phyloP scores from a whole-genome alignment of 2,329 filamentous ascomycete genomes.

The Metarhizium anisopliae region DNA sequence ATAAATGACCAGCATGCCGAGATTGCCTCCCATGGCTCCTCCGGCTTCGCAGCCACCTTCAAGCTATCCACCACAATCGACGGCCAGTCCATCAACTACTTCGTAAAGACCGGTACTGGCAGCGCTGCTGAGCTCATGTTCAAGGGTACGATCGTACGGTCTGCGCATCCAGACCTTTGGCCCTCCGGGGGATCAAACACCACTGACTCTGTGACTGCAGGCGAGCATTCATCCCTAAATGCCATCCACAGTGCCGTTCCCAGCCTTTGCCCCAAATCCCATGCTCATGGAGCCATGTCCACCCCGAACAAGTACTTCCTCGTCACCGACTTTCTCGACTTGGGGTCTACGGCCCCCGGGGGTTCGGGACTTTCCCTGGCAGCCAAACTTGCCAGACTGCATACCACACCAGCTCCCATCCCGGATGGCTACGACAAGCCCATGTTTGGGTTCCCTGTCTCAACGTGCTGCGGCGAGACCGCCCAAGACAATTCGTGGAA shows the following conservation, averaged over 20 bases:
- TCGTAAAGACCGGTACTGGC: constrained; percentile 63
- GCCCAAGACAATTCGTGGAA: constrained; percentile 70
- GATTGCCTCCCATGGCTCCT: constrained; percentile 54
- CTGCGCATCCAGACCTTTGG: background rate
- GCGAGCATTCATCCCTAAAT: constrained; percentile 77
- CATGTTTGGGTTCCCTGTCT: constrained; percentile 74
- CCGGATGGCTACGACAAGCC: constrained; percentile 49
- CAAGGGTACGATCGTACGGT: constrained; percentile 34
- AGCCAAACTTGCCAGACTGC: constrained; percentile 67
- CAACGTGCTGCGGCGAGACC: constrained; percentile 82
- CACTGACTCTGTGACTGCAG: constrained; percentile 24
- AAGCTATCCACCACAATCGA: constrained; percentile 40
- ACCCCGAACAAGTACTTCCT: constrained; percentile 46
- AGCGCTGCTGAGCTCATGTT: constrained; percentile 60
- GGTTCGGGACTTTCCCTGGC: constrained; percentile 54
- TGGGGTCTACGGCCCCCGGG: constrained; percentile 34
- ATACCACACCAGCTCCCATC: constrained; percentile 63
- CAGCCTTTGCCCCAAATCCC: constrained; percentile 64
- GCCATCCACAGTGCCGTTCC: constrained; percentile 67
- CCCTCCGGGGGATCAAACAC: no score
- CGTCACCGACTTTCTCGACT: constrained; percentile 73
- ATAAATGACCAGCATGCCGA: constrained; percentile 46
- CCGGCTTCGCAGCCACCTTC: constrained; percentile 60
- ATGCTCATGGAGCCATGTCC: constrained; percentile 58
- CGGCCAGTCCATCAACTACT: constrained; percentile 48